phyloP scores from a whole-genome alignment of 2,329 filamentous ascomycete genomes.

The Colletotrichum zoysiae region DNA sequence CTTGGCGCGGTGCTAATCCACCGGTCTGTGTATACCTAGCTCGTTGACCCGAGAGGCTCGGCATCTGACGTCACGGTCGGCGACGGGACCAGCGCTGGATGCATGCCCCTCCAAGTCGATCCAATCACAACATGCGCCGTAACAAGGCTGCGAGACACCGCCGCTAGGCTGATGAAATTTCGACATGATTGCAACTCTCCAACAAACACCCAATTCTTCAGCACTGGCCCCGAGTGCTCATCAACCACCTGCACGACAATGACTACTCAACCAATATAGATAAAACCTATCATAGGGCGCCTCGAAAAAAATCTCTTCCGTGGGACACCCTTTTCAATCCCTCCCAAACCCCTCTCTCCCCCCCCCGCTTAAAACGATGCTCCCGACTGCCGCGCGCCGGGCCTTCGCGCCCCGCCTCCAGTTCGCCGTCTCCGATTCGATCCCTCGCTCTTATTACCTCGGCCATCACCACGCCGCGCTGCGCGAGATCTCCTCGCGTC shows the following conservation, averaged over 20 bases:
- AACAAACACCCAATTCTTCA: background rate
- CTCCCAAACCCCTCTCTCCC: background rate
- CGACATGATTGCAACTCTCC: background rate
- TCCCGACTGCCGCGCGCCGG: slow-evolving; percentile 42
- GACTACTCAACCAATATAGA: slow-evolving; percentile 8
- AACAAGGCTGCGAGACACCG: slow-evolving; percentile 26
- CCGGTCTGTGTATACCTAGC: slow-evolving; percentile 7
- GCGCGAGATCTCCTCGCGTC: slow-evolving; percentile 82
- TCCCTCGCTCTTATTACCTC: slow-evolving; percentile 92
- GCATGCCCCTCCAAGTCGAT: slow-evolving; percentile 17
- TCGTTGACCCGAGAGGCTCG: background rate
- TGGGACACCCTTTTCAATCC: background rate
- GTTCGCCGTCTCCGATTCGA: slow-evolving; percentile 79
- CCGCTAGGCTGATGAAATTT: slow-evolving; percentile 38
- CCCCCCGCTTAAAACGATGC: slow-evolving; percentile 18
- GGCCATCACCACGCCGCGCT: slow-evolving; percentile 91
- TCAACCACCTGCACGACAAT: slow-evolving; percentile 11
- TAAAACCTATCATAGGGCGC: slow-evolving; percentile 14
- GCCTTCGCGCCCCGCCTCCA: slow-evolving; percentile 78
- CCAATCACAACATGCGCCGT: slow-evolving; percentile 25
- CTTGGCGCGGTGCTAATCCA: slow-evolving; percentile 25
- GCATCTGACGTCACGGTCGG: slow-evolving; percentile 25
- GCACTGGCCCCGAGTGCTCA: background rate
- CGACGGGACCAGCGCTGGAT: background rate
- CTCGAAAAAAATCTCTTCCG: background rate